phyloP scores from a whole-genome alignment of 2,329 filamentous ascomycete species.

The Verticillium nonalfalfae region DNA sequence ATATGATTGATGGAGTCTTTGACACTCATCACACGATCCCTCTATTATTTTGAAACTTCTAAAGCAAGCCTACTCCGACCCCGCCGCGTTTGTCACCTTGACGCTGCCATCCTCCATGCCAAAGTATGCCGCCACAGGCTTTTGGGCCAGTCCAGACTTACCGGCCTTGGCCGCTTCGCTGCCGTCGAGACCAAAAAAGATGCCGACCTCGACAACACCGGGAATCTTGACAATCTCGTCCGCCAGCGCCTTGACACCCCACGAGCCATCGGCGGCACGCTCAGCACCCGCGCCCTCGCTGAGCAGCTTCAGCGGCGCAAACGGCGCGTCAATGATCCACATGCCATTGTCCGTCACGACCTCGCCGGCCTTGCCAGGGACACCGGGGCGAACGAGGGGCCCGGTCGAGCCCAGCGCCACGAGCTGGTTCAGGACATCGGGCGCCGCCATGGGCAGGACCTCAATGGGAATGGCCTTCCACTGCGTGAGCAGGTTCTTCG shows the following conservation, averaged over 20 bases:
- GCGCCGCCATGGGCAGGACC: conserved; percentile 78
- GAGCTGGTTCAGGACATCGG: conserved; percentile 69
- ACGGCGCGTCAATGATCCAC: conserved; percentile 90
- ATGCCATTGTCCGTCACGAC: conserved; percentile 55
- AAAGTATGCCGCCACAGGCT: conserved; percentile 91
- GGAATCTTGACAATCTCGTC: conserved; percentile 71
- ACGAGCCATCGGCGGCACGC: conserved; percentile 49
- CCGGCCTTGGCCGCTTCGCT: conserved; percentile 49
- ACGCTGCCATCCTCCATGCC: conserved; percentile 75
- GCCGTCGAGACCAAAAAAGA: conserved; percentile 82
- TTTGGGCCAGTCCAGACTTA: conserved; percentile 68
- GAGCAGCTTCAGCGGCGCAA: conserved; percentile 63
- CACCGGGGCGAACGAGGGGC: conserved; percentile 66
- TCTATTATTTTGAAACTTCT: not conserved
- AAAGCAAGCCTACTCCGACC: not conserved
- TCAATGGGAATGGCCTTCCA: conserved; percentile 93
- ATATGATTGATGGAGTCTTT: not conserved
- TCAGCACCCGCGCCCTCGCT: conserved; percentile 39
- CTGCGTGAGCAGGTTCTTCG: conserved; percentile 61
- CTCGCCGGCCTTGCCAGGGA: conserved; percentile 73
- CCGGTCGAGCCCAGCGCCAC: conserved; percentile 64
- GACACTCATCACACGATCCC: not conserved
- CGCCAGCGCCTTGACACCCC: conserved; percentile 74
- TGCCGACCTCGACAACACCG: conserved; percentile 84
- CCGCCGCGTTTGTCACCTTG: conserved; percentile 29